Evolutionary conservation across 108 stramenopile species (phyloP), one percentile per base, ranked within the genome.

Genomic region (Schizochytrium sp.): DNA sequence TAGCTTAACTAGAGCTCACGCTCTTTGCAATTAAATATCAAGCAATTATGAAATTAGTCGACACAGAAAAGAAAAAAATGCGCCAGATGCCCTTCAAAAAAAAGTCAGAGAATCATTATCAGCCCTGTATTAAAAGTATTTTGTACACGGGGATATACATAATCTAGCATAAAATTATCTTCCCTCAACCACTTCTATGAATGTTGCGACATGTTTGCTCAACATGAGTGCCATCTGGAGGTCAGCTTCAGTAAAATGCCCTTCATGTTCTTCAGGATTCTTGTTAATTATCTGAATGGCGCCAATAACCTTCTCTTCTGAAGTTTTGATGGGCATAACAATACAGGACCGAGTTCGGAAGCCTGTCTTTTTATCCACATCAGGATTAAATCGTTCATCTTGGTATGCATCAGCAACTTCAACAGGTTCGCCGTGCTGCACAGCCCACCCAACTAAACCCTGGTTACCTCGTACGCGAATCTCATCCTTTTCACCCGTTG

Each of bases 311-410:
- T 7, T 19, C 40, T 61, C 73, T 7, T 46, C 4, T 13, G 3
- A 44, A 19, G 53, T 59, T 44, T 72, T 88, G 38, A 96, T 72
- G 8, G 95, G 95, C 0, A 91, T 88, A 12, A 88, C 94, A 47
- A 96, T 55, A 10, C 95, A 72, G 72, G 90, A 90, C 87, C 76
- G 90, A 15, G 96, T 96, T 17, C 73, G 69, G 83, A 94, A 96
- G 19, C 95, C 95, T 41, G 95, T 94, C 88, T 88, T 69, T 40
- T 87, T 88, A 87, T 95, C 96, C 46, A 95, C 90, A 7, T 89
- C 89, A 72, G 56, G 89, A 72, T 95, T 92, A 91, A 96, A 96
- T 12, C 91, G 83, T 3, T 69, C 38, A 55, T 92, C 91, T 83
- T 90, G 72, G 87, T 92, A 92, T 1, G 91, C 91, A 60, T 92